These are phyloP conservation scores for Epichloe baconii DNA, from an alignment of 2,329 filamentous ascomycete genomes.

Conservation along the genomic window DNA sequence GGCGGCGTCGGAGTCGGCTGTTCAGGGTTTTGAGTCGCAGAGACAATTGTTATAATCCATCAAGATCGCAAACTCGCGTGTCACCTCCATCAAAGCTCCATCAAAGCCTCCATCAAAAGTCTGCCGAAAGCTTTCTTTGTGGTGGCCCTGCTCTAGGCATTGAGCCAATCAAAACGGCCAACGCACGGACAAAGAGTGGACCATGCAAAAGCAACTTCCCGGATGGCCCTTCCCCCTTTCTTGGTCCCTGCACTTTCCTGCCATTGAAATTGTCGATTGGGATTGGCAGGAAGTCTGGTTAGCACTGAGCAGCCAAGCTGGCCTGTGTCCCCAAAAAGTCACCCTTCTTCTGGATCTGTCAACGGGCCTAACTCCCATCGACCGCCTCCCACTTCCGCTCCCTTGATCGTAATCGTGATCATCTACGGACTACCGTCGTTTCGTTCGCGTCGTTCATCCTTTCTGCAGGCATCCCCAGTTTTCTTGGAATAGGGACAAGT, in stretches of 20 bases:
- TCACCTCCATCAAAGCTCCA: conserved; percentile 3
- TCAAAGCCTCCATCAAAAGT: conserved; percentile 18
- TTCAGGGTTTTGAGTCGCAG: background rate
- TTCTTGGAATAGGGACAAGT: conserved; percentile 23
- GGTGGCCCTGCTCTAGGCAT: conserved; percentile 7
- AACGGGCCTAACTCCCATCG: conserved; percentile 4
- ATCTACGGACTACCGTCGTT: conserved; percentile 2
- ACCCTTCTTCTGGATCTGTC: conserved; percentile 15
- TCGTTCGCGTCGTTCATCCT: conserved; percentile 13
- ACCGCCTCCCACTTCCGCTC: conserved; percentile 1
- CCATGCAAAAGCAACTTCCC: conserved; percentile 15
- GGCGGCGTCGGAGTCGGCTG: background rate
- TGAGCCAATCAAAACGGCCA: conserved; percentile 17
- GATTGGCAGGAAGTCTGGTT: conserved; percentile 21
- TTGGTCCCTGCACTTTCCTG: conserved; percentile 25
- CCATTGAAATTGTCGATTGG: conserved; percentile 37
- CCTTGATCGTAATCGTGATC: conserved; percentile 4
- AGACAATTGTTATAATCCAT: conserved; percentile 7
- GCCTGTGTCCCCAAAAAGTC: conserved; percentile 24
- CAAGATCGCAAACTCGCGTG: conserved; percentile 7
- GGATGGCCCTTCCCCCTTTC: conserved; percentile 28
- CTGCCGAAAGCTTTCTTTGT: conserved; percentile 16
- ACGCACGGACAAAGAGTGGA: conserved; percentile 14
- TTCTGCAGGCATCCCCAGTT: conserved; percentile 7
- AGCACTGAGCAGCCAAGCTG: conserved; percentile 1